A percentile compares a stretch with the other conserved stretches of the same genome.
phyloP scores from a whole-genome alignment of 352 stramenopile species.

The Elongisporangium senticosum region DNA sequence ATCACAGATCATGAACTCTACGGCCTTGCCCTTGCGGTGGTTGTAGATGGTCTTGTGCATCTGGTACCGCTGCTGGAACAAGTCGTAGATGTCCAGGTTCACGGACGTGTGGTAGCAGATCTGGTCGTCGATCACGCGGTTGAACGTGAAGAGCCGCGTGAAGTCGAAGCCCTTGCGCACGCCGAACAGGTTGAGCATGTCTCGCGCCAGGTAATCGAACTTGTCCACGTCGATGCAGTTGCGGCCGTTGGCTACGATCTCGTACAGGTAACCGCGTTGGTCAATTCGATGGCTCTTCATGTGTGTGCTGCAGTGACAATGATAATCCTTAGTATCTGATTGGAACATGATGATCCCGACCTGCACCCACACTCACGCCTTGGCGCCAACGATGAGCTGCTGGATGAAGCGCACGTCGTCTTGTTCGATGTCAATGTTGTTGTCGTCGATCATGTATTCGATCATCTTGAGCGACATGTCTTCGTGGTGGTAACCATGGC shows the following conservation, averaged over 20 bases:
- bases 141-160: slow-evolving; percentile 73
- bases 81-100: slow-evolving; percentile 83
- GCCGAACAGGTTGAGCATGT: slow-evolving; percentile 85
- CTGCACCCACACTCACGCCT: slow-evolving; percentile 33
- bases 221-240: slow-evolving; percentile 92
- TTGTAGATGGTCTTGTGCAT: slow-evolving; percentile 90
- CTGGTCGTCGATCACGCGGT: slow-evolving; percentile 79
- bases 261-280: slow-evolving; percentile 76
- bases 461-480: slow-evolving; percentile 80
- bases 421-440: slow-evolving; percentile 69
- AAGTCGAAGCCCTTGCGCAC: slow-evolving; percentile 77
- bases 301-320: slow-evolving; percentile 29
- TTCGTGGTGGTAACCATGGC: slow-evolving; percentile 65
- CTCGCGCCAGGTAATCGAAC: slow-evolving; percentile 87
- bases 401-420: slow-evolving; percentile 73
- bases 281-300: slow-evolving; percentile 36
- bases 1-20: slow-evolving; percentile 90
- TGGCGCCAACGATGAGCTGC: slow-evolving; percentile 75
- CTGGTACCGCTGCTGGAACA: slow-evolving; percentile 87
- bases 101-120: slow-evolving; percentile 89
- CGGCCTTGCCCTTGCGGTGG: slow-evolving; percentile 83
- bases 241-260: slow-evolving; percentile 88
- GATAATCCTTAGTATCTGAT: not conserved
- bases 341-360: slow-evolving; percentile 1
- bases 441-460: slow-evolving; percentile 75